Evolutionary conservation across 2,329 filamentous ascomycete genomes (phyloP).

Genomic region (Xylariaceae sp.): DNA sequence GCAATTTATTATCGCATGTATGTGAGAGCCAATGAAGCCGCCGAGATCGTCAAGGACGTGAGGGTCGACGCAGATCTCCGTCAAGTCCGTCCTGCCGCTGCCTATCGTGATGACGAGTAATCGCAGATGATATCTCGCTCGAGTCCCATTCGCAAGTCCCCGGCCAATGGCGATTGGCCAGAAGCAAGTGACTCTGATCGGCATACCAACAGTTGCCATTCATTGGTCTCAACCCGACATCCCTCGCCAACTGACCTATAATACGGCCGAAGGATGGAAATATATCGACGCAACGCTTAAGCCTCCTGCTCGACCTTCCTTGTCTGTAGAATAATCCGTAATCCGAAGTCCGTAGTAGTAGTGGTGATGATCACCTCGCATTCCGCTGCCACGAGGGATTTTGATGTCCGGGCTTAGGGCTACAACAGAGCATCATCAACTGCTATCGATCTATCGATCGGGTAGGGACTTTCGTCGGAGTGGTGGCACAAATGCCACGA

Average conservation of each 20-base stretch:
- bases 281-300: constrained; percentile 1
- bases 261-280: not conserved
- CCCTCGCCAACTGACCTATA: not conserved
- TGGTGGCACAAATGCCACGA: not conserved
- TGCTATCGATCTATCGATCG: not conserved
- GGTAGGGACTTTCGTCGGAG: not conserved
- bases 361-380: not conserved
- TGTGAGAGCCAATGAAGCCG: not conserved
- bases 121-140: not conserved
- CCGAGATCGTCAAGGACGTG: not conserved
- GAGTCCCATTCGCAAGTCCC: not conserved
- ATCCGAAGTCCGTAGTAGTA: too few relatives aligned
- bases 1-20: not conserved
- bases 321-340: too few relatives aligned
- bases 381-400: constrained; percentile 2
- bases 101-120: too few relatives aligned
- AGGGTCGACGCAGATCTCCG: not conserved
- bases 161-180: not conserved
- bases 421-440: not conserved
- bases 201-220: not conserved
- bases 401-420: not conserved
- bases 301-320: too few relatives aligned
- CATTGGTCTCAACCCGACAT: constrained; percentile 1
- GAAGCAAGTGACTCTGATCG: not conserved
- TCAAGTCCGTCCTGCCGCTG: not conserved